phyloP scores from a whole-genome alignment of 768 basidiomycete genomes.

The Leccinum variicolor region DNA sequence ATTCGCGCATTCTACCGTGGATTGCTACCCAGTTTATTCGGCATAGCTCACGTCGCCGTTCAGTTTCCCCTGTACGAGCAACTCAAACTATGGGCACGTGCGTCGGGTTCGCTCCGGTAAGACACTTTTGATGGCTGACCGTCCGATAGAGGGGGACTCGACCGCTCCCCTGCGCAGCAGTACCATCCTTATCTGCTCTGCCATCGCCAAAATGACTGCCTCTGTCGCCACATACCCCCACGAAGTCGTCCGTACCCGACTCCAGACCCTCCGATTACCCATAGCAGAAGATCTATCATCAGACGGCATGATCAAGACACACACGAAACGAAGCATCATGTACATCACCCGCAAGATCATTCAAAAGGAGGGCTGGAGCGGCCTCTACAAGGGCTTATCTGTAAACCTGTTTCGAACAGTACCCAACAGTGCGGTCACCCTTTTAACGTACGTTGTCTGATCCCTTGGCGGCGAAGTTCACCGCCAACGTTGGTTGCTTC shows the following conservation, averaged over 20 bases:
- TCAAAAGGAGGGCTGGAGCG: conserved; percentile 80
- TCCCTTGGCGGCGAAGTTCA: conserved; percentile 1
- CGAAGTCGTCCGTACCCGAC: conserved; percentile 96
- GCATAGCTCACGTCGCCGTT: conserved; percentile 92
- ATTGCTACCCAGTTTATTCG: conserved; percentile 86
- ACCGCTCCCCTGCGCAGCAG: conserved; percentile 28
- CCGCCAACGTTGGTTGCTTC: background rate
- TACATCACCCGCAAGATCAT: conserved; percentile 73
- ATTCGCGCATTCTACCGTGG: conserved; percentile 90
- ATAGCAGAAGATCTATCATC: conserved; percentile 57
- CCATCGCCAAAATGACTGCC: conserved; percentile 94
- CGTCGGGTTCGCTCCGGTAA: conserved; percentile 35
- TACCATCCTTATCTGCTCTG: conserved; percentile 85
- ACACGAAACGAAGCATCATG: conserved; percentile 62
- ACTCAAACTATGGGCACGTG: conserved; percentile 83
- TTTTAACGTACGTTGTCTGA: conserved; percentile 47
- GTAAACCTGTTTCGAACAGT: conserved; percentile 94
- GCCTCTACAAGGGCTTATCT: conserved; percentile 90
- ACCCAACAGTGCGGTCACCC: conserved; percentile 93
- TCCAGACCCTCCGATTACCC: conserved; percentile 81
- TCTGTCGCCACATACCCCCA: conserved; percentile 96
- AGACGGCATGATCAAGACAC: conserved; percentile 56
- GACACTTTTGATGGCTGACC: conserved; percentile 1
- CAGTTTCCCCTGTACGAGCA: conserved; percentile 97
- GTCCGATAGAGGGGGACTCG: conserved; percentile 28